Percentiles rank a stretch among this genome's conserved stretches.
phyloP scores from a whole-genome alignment of 352 stramenopile species.

The Phytophthora crassamura region DNA sequence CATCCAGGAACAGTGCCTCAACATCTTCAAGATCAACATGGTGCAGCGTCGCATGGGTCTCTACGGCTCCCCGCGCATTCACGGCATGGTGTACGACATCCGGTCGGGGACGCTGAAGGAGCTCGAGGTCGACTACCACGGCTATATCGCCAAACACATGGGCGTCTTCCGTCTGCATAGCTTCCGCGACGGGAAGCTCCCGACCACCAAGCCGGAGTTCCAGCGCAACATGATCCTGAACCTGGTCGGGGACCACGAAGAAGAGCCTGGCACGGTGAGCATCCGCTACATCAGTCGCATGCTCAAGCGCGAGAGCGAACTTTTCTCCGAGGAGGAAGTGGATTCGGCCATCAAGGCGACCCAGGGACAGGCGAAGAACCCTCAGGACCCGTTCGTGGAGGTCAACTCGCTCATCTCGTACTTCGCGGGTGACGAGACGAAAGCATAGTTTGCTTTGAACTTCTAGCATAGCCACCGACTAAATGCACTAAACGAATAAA shows the following conservation, averaged over 20 bases:
- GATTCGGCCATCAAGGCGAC: slow-evolving; percentile 50
- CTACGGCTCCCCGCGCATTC: slow-evolving; percentile 73
- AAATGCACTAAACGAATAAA: no score
- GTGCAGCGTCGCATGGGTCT: slow-evolving; percentile 73
- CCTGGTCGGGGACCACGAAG: slow-evolving; percentile 63
- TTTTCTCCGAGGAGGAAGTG: slow-evolving; percentile 62
- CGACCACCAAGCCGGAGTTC: slow-evolving; percentile 53
- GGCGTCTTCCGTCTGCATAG: slow-evolving; percentile 59
- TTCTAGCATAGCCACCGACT: no score
- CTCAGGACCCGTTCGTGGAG: slow-evolving; percentile 46
- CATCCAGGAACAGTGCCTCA: slow-evolving; percentile 85
- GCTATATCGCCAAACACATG: slow-evolving; percentile 53
- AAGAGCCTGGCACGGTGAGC: slow-evolving; percentile 58
- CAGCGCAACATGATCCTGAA: slow-evolving; percentile 65
- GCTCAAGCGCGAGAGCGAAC: slow-evolving; percentile 60
- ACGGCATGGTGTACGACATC: slow-evolving; percentile 81
- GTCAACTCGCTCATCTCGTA: slow-evolving; percentile 48
- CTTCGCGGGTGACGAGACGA: slow-evolving; percentile 32
- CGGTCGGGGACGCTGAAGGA: slow-evolving; percentile 63
- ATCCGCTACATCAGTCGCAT: slow-evolving; percentile 60
- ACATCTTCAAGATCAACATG: slow-evolving; percentile 89
- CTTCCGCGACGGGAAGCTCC: slow-evolving; percentile 62
- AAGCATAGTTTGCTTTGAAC: slow-evolving; percentile 7
- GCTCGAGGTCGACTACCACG: slow-evolving; percentile 66
- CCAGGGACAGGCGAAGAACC: slow-evolving; percentile 37